Base-by-base conservation (phyloP, 2,329 filamentous ascomycete genomes). In the Falciphora oryzae region DNA sequence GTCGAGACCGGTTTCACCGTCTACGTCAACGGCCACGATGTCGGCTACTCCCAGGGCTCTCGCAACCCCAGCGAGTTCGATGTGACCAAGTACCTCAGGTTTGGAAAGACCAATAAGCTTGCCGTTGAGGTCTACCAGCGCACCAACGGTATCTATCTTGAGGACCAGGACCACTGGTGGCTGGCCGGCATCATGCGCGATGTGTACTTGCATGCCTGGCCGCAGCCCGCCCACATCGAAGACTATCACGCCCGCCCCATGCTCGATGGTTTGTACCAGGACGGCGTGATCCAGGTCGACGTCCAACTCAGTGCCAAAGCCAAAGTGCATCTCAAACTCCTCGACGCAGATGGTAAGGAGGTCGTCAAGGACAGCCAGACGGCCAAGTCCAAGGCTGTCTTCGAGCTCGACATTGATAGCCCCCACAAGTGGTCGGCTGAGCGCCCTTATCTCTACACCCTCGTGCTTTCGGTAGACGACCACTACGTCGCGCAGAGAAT, bases 31-130 rank as follows among this genome's bases (percentile, higher is more conserved):
- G 88, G 88, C 0, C 75, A 79, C 13, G 77, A 87, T 59, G 81
- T 91, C 13, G 89, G 89, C 1, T 92, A 92, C 70, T 85, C 85
- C 1, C 89, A 92, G 71, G 89, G 89, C 1, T 85, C 85, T 2
- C 80, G 89, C 25, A 91, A 92, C 67, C 85, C 89, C 0, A 84
- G 84, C 31, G 89, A 92, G 68, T 92, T 91, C 67, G 89, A 92
- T 67, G 79, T 92, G 6, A 86, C 87, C 0, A 68, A 76, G 0
- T 74, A 80, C n/a, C 38, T 66, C 44, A 60, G 28, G 38, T 35
- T 73, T 3, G 70, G 74, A 1, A 72, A 74, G 1, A 76, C 80
- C 57, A 91, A 90, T 67, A 78, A 76, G 1, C 73, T 92, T 4
- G 82, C 83, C 2, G 87, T 91, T 0, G 81, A 85, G 61, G 89